These are phyloP conservation scores for Alternaria viburni DNA, from an alignment of 2,329 filamentous ascomycete species.

Conservation along the genomic window DNA sequence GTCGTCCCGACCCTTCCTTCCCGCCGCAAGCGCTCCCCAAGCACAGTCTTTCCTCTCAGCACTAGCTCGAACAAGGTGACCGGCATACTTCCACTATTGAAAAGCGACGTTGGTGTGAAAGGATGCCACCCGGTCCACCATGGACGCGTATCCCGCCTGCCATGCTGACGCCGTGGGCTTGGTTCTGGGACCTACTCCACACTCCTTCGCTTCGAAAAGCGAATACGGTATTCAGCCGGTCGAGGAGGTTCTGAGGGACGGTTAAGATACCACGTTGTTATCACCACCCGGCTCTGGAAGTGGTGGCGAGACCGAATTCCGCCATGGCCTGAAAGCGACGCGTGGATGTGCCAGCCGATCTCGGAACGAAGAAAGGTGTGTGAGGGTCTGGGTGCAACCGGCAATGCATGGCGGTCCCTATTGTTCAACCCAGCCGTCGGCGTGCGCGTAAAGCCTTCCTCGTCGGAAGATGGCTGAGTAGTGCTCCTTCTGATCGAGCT, in stretches of 20 bases:
- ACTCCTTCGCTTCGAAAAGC: slow-evolving; percentile 1
- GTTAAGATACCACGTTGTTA: background rate
- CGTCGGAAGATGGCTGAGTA: background rate
- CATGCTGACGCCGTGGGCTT: slow-evolving; percentile 4
- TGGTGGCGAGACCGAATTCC: background rate
- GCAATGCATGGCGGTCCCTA: background rate
- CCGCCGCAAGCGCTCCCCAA: background rate
- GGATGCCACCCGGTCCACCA: background rate
- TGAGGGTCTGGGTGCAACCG: background rate
- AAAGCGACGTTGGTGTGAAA: background rate
- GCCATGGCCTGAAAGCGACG: background rate
- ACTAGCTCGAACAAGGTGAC: background rate
- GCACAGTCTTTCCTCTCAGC: background rate
- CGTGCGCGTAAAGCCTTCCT: background rate
- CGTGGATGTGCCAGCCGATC: background rate
- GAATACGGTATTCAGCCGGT: slow-evolving; percentile 14
- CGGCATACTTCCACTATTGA: background rate
- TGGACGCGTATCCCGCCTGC: background rate
- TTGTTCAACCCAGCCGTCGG: background rate
- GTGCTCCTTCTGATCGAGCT: background rate
- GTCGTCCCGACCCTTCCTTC: slow-evolving; percentile 8
- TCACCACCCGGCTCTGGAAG: background rate
- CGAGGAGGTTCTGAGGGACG: background rate
- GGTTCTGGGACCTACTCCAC: slow-evolving; percentile 2
- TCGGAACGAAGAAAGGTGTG: background rate